These are phyloP conservation scores for Colletotrichum sp. DNA, from an alignment of 2,329 filamentous ascomycete genomes.

Conservation along the genomic window DNA sequence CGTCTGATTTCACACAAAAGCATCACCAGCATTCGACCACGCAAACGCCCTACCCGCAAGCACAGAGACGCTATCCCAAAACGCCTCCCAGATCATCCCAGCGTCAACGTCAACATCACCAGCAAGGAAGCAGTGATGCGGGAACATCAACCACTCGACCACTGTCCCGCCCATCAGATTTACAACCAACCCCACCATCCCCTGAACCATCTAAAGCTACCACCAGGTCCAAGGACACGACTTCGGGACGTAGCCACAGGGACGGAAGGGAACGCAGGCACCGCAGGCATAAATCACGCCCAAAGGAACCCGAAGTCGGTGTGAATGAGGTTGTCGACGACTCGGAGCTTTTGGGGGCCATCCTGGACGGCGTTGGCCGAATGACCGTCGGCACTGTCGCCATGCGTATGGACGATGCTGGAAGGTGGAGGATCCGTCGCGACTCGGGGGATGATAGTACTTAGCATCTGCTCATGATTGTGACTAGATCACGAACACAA, in stretches of 20 bases:
- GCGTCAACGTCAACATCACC: background rate
- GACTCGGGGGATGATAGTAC: background rate
- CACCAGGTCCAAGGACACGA: background rate
- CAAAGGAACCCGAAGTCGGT: background rate
- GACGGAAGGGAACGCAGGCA: background rate
- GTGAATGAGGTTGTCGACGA: constrained; percentile 26
- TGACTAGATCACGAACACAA: background rate
- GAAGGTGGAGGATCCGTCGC: constrained; percentile 43
- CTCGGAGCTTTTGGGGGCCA: constrained; percentile 34
- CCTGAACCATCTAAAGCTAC: background rate
- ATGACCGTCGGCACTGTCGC: constrained; percentile 29
- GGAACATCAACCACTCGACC: background rate
- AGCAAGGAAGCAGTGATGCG: background rate
- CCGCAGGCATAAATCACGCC: background rate
- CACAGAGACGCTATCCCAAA: background rate
- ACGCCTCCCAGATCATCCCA: background rate
- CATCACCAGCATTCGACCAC: background rate
- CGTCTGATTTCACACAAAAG: background rate
- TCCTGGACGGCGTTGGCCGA: constrained; percentile 40
- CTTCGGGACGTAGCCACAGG: background rate
- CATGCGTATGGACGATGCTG: constrained; percentile 42
- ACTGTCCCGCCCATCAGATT: background rate
- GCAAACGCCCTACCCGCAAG: background rate
- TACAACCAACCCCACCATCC: background rate
- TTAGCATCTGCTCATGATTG: background rate